Evolutionary conservation across 257 asterid genomes (phyloP).

Genomic region (Gardenia jasminoides): DNA sequence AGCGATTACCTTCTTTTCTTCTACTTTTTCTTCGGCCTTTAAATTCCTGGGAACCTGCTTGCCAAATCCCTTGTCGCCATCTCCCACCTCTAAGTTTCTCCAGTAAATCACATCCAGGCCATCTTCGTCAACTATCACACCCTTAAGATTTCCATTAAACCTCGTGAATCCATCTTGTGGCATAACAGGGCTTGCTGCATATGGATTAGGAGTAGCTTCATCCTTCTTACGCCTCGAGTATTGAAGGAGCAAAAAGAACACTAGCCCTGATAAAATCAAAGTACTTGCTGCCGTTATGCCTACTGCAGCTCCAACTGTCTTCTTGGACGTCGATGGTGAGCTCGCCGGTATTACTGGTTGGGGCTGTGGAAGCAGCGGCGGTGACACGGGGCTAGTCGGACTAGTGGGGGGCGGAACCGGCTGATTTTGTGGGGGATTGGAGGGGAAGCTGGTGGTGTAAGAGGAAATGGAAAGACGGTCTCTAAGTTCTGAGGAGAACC

Average conservation of each 20-base stretch:
- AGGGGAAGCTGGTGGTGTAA: slow-evolving; percentile 18
- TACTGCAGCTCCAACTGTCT: slow-evolving; percentile 64
- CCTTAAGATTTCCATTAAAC: slow-evolving; percentile 66
- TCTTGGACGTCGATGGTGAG: slow-evolving; percentile 32
- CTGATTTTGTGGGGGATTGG: not conserved
- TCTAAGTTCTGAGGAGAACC: slow-evolving; percentile 58
- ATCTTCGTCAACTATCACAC: slow-evolving; percentile 80
- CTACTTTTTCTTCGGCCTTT: slow-evolving; percentile 37
- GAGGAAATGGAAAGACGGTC: slow-evolving; percentile 53
- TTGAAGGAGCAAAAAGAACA: slow-evolving; percentile 38
- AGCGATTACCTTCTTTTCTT: slow-evolving; percentile 46
- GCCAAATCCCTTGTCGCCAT: slow-evolving; percentile 40
- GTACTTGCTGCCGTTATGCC: slow-evolving; percentile 63
- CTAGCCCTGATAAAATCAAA: slow-evolving; percentile 40
- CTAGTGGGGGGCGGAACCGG: slow-evolving; percentile 11
- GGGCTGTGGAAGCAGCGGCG: slow-evolving; percentile 21
- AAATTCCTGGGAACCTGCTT: slow-evolving; percentile 40
- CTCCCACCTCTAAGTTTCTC: slow-evolving; percentile 59
- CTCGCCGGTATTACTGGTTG: slow-evolving; percentile 24
- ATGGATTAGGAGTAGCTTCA: slow-evolving; percentile 19
- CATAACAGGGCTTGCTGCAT: slow-evolving; percentile 21
- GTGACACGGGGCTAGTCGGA: slow-evolving; percentile 8
- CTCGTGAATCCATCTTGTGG: slow-evolving; percentile 36
- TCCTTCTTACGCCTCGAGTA: slow-evolving; percentile 38
- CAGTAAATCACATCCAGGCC: slow-evolving; percentile 93